phyloP scores from a whole-genome alignment of 2,329 filamentous ascomycete species.

The Fusarium torulosum region DNA sequence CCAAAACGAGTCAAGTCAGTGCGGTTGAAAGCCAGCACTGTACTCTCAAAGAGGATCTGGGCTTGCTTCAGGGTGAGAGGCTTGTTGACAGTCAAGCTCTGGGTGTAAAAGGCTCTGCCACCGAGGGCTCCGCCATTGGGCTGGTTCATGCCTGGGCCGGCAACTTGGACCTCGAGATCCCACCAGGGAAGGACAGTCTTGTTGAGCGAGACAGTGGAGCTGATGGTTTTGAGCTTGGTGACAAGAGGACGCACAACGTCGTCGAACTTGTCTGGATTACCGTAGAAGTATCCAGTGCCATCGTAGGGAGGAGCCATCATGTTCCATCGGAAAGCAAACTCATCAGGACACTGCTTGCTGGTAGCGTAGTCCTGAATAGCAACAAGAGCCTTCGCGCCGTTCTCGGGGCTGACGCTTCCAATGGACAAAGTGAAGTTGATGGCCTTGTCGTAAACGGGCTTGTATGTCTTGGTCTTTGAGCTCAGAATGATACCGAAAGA shows the following conservation, averaged over 20 bases:
- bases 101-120: conserved; percentile 43
- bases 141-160: conserved; percentile 40
- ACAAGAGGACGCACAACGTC: conserved; percentile 28
- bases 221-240: conserved; percentile 29
- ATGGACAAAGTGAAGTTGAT: conserved; percentile 43
- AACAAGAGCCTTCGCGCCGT: conserved; percentile 37
- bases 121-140: conserved; percentile 40
- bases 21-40: conserved; percentile 41
- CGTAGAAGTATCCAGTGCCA: conserved; percentile 45
- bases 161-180: conserved; percentile 40
- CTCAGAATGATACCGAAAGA: conserved; percentile 45
- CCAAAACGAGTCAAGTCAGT: conserved; percentile 41
- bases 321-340: conserved; percentile 43
- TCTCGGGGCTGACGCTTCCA: conserved; percentile 25
- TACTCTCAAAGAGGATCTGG: conserved; percentile 32
- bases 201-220: conserved; percentile 8
- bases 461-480: conserved; percentile 41
- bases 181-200: conserved; percentile 43
- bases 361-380: conserved; percentile 42
- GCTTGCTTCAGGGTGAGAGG: conserved; percentile 42
- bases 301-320: conserved; percentile 29
- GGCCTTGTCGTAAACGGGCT: conserved; percentile 38
- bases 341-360: conserved; percentile 34
- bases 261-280: conserved; percentile 42
- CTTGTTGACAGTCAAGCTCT: conserved; percentile 41